Conservation (phyloP, 2,329 filamentous ascomycete species). For the Bimuria novae-zelandiae region DNA sequence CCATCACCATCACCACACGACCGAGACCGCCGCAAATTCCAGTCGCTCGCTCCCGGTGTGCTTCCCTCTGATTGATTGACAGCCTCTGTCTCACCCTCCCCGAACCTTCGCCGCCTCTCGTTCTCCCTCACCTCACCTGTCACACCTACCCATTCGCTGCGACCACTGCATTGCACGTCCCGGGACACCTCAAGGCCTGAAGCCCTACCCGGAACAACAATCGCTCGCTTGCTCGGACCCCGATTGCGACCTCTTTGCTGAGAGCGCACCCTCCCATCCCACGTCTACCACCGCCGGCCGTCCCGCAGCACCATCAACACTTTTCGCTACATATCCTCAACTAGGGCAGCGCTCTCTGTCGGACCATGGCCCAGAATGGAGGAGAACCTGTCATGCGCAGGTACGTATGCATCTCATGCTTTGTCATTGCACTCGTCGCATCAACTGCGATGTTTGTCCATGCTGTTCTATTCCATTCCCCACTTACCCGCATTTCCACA, state of each 20-base stretch:
- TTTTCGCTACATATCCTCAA: conserved; percentile 1
- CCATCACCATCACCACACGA: conserved; percentile 3
- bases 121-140: background rate
- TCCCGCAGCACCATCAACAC: background rate
- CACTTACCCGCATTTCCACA: background rate
- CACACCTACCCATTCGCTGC: no score
- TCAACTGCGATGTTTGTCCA: background rate
- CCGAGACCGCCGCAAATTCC: no score
- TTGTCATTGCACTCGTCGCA: conserved; percentile 12
- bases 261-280: background rate
- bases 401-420: conserved; percentile 53
- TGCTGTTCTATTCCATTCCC: conserved; percentile 1
- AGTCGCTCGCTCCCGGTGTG: conserved; percentile 5
- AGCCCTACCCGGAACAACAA: background rate
- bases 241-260: conserved; percentile 7
- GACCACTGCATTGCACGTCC: no score
- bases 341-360: background rate
- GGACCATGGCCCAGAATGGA: conserved; percentile 46
- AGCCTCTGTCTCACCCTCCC: background rate
- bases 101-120: background rate
- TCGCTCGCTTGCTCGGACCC: no score
- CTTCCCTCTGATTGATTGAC: background rate
- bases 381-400: conserved; percentile 67
- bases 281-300: background rate
- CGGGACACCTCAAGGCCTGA: no score